Evolutionary conservation across 2,329 filamentous ascomycete genomes (phyloP).

Genomic region (Beauveria brongniartii): DNA sequence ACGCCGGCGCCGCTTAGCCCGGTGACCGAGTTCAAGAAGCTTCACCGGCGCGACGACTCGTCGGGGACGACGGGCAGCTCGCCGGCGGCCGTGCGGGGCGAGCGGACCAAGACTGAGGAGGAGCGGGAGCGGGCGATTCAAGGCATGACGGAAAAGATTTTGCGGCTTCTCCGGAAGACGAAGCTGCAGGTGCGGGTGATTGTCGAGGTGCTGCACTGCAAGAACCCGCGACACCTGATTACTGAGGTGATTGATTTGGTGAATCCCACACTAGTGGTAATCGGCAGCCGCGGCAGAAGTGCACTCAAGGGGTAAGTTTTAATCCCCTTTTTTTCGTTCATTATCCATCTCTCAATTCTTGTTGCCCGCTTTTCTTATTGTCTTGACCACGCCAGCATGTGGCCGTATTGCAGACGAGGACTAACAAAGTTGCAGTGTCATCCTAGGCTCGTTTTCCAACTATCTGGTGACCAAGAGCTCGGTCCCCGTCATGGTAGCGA

Average conservation of each 20-base stretch:
- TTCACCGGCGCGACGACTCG: conserved; percentile 22
- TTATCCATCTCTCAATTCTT: not conserved
- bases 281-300: conserved; percentile 85
- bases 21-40: conserved; percentile 26
- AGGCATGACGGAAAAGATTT: conserved; percentile 73
- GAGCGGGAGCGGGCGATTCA: conserved; percentile 77
- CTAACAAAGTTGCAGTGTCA: conserved; percentile 50
- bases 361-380: no score
- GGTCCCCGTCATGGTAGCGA: conserved; percentile 94
- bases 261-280: conserved; percentile 83
- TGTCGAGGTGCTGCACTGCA: conserved; percentile 96
- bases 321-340: not conserved
- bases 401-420: not conserved
- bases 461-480: conserved; percentile 96
- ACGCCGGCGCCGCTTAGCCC: conserved; percentile 23
- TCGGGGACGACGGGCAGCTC: conserved; percentile 31
- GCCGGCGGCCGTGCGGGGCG: conserved; percentile 35
- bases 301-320: conserved; percentile 80
- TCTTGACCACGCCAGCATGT: not conserved
- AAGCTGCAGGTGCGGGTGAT: conserved; percentile 86
- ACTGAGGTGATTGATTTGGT: conserved; percentile 95
- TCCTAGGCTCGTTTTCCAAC: conserved; percentile 93
- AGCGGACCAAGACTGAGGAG: conserved; percentile 57
- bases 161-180: conserved; percentile 84
- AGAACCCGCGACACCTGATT: conserved; percentile 91